Evolutionary conservation across 192 early-diverging fungal genomes (phyloP).

Genomic region (Gaertneriomyces sp.): DNA sequence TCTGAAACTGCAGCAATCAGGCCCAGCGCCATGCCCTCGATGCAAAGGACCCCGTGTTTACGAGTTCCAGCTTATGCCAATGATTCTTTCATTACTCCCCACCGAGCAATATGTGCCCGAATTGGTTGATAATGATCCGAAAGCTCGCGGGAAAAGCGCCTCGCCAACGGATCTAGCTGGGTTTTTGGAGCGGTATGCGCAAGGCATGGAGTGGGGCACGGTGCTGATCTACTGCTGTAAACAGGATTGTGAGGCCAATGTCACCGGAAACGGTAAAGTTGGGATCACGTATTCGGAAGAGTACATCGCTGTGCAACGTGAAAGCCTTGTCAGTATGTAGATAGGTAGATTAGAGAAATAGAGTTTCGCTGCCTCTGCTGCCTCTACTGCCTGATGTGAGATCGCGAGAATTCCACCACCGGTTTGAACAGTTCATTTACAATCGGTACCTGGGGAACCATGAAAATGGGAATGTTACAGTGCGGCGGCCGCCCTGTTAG

Average conservation of each 20-base stretch:
- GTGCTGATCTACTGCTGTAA: constrained; percentile 75
- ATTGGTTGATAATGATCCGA: constrained; percentile 23
- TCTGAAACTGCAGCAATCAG: constrained; percentile 5
- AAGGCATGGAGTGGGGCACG: constrained; percentile 89
- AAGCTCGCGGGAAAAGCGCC: constrained; percentile 11
- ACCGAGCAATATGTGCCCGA: constrained; percentile 50
- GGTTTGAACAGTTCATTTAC: no score
- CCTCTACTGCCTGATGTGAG: no score
- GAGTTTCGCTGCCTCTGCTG: no score
- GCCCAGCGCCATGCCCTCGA: constrained; percentile 58
- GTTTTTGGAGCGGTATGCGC: constrained; percentile 51
- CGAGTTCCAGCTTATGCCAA: constrained; percentile 93
- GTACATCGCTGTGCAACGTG: constrained; percentile 34
- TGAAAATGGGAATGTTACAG: no score
- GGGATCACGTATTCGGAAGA: constrained; percentile 58
- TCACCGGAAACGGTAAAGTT: not conserved
- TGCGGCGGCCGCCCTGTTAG: no score
- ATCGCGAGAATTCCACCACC: no score
- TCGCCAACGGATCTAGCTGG: constrained; percentile 2
- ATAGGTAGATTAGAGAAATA: no score
- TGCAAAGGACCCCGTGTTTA: constrained; percentile 71
- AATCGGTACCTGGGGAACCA: no score
- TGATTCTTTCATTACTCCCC: constrained; percentile 67
- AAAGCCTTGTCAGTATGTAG: constrained; percentile 7
- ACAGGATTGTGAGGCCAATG: constrained; percentile 65